Conservation (phyloP, 352 stramenopile genomes). For the Blastocystis sp. region DNA sequence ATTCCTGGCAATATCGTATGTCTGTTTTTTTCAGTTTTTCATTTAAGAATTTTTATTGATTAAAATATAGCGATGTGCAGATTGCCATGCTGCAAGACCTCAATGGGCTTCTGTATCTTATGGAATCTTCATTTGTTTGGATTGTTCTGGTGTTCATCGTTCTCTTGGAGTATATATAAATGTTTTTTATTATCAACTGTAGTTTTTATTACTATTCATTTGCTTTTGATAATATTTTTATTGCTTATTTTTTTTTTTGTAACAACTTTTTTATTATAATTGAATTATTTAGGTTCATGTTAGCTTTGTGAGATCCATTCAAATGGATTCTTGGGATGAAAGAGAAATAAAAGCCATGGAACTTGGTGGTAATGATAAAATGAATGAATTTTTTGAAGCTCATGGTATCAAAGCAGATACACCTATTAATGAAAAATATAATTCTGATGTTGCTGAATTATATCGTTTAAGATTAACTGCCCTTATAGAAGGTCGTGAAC, state of each 20-base stretch:
- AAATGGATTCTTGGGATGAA: constrained; percentile 41
- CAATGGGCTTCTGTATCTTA: constrained; percentile 41
- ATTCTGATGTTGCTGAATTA: constrained; percentile 18
- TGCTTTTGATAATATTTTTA: too few species aligned
- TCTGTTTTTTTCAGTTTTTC: not conserved
- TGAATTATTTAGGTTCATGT: constrained; percentile 40
- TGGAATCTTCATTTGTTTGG: constrained; percentile 41
- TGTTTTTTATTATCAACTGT: not conserved
- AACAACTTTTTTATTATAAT: too few species aligned
- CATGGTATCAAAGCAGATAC: constrained; percentile 32
- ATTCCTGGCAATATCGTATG: constrained; percentile 38
- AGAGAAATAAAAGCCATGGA: constrained; percentile 38
- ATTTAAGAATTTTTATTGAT: constrained; percentile 28
- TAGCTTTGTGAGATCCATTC: constrained; percentile 38
- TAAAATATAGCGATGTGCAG: too few species aligned
- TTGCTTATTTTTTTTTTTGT: too few species aligned
- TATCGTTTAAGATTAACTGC: constrained; percentile 29
- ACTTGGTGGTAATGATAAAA: constrained; percentile 36
- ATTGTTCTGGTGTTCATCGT: constrained; percentile 39
- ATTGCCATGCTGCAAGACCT: constrained; percentile 37
- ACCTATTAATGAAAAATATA: constrained; percentile 39
- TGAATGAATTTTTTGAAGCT: constrained; percentile 28
- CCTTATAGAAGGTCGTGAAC: constrained; percentile 7
- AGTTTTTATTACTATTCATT: too few species aligned
- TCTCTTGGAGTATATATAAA: constrained; percentile 19